Percentiles rank a stretch among this genome's conserved stretches.
Evolutionary conservation across 1,284 basidiomycete genomes (phyloP).

Genomic region (Trametes sp.): DNA sequence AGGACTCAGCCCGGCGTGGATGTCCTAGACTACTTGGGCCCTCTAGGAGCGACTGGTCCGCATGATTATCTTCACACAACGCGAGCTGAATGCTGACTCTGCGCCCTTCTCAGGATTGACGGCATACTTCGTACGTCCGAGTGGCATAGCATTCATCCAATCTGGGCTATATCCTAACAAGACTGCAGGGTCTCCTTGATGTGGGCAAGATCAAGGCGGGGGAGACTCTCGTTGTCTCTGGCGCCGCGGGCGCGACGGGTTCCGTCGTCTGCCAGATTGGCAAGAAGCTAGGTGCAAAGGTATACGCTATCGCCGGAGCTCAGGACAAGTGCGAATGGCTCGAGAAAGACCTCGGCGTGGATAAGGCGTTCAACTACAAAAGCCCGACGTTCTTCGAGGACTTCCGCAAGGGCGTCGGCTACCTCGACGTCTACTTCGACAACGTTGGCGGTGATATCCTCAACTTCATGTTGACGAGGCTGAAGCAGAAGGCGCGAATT

Average conservation of each 20-base stretch:
- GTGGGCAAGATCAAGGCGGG: constrained; percentile 82
- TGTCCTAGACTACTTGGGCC: constrained; percentile 79
- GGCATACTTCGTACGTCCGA: constrained; percentile 75
- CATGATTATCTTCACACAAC: too few relatives aligned
- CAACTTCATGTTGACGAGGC: constrained; percentile 73
- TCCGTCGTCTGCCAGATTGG: constrained; percentile 81
- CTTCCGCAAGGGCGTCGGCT: constrained; percentile 66
- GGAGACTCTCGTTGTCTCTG: constrained; percentile 86
- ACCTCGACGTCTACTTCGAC: constrained; percentile 85
- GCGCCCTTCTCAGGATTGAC: constrained; percentile 66
- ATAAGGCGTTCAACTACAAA: constrained; percentile 91
- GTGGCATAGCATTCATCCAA: neutral
- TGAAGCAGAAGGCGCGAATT: constrained; percentile 82
- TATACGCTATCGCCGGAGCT: constrained; percentile 85
- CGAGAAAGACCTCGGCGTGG: constrained; percentile 81
- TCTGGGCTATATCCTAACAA: neutral
- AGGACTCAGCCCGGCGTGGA: constrained; percentile 51
- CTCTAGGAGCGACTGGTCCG: constrained; percentile 75
- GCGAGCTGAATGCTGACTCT: too few relatives aligned
- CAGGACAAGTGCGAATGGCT: constrained; percentile 87
- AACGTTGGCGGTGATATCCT: constrained; percentile 89
- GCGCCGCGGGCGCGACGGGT: constrained; percentile 90
- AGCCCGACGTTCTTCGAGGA: constrained; percentile 73
- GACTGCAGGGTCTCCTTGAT: constrained; percentile 78
- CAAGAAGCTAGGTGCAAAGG: constrained; percentile 76